These are phyloP conservation scores for Pestalotiopsis sp. DNA, from an alignment of 2,329 filamentous ascomycete species.

Conservation along the genomic window DNA sequence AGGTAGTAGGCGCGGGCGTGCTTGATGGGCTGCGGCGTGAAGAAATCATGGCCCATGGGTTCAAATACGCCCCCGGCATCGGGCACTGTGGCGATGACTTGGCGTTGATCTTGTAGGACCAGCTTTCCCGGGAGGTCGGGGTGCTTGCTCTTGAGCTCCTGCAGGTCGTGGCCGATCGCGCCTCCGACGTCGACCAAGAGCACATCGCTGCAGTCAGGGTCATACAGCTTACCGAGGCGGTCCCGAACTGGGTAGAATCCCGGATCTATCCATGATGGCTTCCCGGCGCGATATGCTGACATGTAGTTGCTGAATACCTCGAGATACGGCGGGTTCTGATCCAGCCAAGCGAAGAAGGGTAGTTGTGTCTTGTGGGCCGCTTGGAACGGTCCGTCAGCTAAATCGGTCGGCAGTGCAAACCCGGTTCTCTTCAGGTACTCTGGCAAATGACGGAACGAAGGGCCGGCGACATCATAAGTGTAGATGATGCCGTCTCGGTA, in stretches of 20 bases:
- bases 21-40: not conserved
- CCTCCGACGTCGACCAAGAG: not conserved
- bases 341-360: slow-evolving; percentile 39
- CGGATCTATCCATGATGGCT: slow-evolving; percentile 37
- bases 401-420: slow-evolving; percentile 29
- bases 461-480: slow-evolving; percentile 36
- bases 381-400: slow-evolving; percentile 38
- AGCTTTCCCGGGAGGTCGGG: not conserved
- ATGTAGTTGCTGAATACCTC: slow-evolving; percentile 38
- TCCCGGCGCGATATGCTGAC: slow-evolving; percentile 38
- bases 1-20: not conserved
- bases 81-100: not conserved
- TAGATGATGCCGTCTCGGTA: slow-evolving; percentile 38
- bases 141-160: not conserved
- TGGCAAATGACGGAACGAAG: slow-evolving; percentile 35
- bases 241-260: slow-evolving; percentile 23
- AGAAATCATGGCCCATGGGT: not conserved
- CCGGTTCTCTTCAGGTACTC: slow-evolving; percentile 32
- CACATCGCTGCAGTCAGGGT: not conserved
- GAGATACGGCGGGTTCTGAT: slow-evolving; percentile 36
- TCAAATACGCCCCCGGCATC: not conserved
- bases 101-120: not conserved
- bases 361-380: slow-evolving; percentile 35
- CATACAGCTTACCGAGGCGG: not conserved
- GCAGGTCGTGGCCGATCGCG: not conserved